phyloP scores from a whole-genome alignment of 2,329 filamentous ascomycete genomes.

The Aspergillus melleus region DNA sequence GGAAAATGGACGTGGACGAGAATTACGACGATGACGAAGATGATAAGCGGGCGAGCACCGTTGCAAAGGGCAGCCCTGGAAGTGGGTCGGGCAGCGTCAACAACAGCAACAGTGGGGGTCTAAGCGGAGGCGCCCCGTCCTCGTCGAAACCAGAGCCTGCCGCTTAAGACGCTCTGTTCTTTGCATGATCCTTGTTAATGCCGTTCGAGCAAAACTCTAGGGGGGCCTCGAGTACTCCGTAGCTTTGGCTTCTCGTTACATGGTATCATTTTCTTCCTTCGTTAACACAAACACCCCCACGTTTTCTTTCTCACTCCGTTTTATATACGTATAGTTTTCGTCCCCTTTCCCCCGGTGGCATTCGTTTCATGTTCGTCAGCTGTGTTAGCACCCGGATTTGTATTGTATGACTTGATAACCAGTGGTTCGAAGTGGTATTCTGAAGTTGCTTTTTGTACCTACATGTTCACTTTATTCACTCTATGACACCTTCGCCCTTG shows the following conservation, averaged over 20 bases:
- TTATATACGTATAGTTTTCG: conserved; percentile 7
- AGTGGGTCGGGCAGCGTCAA: conserved; percentile 29
- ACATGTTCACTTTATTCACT: not conserved
- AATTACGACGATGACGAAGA: conserved; percentile 95
- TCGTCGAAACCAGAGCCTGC: conserved; percentile 35
- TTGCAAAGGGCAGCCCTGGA: conserved; percentile 37
- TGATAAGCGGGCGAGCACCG: conserved; percentile 57
- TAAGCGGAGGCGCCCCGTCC: conserved; percentile 26
- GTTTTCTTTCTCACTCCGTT: not conserved
- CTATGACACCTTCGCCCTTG: not conserved
- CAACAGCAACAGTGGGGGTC: conserved; percentile 27
- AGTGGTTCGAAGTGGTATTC: conserved; percentile 10
- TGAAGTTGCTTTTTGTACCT: conserved; percentile 6
- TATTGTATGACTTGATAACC: conserved; percentile 22
- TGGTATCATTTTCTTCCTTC: not conserved
- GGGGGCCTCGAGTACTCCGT: no score
- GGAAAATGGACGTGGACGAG: conserved; percentile 96
- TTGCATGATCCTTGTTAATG: not conserved
- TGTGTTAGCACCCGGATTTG: conserved; percentile 21
- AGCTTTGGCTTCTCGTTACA: not conserved
- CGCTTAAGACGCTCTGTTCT: conserved; percentile 19
- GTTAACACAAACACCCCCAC: not conserved
- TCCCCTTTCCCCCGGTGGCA: conserved; percentile 7
- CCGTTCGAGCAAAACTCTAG: not conserved
- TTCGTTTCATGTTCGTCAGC: conserved; percentile 9